Evolutionary conservation across 2,329 filamentous ascomycete species (phyloP), one percentile per base, ranked within the genome.

Genomic region (Gnomoniopsis smithogilvyi): DNA sequence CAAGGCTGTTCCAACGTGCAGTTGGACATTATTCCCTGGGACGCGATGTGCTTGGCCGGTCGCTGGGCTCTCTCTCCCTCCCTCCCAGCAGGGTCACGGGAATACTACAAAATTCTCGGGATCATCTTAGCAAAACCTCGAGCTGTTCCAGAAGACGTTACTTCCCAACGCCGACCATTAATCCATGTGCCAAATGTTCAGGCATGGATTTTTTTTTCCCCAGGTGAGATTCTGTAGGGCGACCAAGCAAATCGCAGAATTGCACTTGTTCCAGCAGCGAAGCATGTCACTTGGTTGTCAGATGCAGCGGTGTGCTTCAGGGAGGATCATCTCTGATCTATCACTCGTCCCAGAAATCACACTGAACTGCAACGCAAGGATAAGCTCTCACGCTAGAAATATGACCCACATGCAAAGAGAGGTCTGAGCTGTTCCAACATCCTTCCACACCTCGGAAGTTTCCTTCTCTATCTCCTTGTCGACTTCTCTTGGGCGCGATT

Each of bases 321-420:
- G 19, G 17, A 36, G 8, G 50, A 19, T 7, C 53, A 51, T 59
- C 53, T 60, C 54, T 60, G 49, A 15, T 33, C 19, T 30, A 36
- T 60, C 60, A 62, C 52, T 62, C 56, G 60, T 56, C 60, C 48
- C 36, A 24, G 22, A 34, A 54, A 59, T 46, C 36, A 50, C n/a
- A 53, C 50, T 61, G 46, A 50, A 46, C 33, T 51, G n/a, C 21
- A 41, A n/a, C 15, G 47, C 43, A 38, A 48, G 56, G 59, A 54
- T 54, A 54, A 54, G 43, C 51, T 53, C 48, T 52, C 19, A 54
- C 48, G 52, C 56, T 61, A 61, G 43, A 45, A n/a, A 41, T 15
- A 50, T 53, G 51, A 52, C 56, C 56, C 59, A 59, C 48, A 45
- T 33, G 41, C 58, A 38, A 36, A 54, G 38, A 56, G 22, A 15